Evolutionary conservation across 306 rosid genomes (phyloP).

Genomic region (Begonia masoniana): DNA sequence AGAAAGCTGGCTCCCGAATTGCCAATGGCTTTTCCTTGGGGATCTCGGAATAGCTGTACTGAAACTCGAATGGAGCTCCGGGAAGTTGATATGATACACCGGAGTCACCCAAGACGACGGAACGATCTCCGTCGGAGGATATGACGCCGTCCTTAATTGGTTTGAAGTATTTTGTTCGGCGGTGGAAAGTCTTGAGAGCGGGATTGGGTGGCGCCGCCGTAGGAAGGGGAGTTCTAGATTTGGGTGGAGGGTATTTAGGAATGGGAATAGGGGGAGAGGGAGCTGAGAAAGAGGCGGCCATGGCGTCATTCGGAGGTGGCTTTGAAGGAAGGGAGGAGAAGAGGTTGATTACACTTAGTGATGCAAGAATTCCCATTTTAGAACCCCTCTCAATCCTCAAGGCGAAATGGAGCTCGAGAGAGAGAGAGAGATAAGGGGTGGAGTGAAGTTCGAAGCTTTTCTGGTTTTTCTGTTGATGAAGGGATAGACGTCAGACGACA

Average conservation of each 20-base stretch:
- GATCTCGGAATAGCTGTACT: slow-evolving; percentile 82
- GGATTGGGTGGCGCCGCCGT: slow-evolving; percentile 28
- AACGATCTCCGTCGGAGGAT: slow-evolving; percentile 50
- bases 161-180: slow-evolving; percentile 59
- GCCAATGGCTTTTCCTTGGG: slow-evolving; percentile 82
- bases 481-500: neutral
- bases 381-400: neutral
- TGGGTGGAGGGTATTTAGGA: slow-evolving; percentile 38
- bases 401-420: neutral
- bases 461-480: neutral
- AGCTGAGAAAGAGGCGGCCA: slow-evolving; percentile 12
- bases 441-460: neutral
- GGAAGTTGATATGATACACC: slow-evolving; percentile 83
- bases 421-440: neutral
- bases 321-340: slow-evolving; percentile 72
- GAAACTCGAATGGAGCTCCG: slow-evolving; percentile 91
- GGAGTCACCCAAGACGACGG: slow-evolving; percentile 68
- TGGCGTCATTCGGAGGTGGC: slow-evolving; percentile 24
- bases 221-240: slow-evolving; percentile 15
- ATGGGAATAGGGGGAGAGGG: slow-evolving; percentile 32
- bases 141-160: slow-evolving; percentile 44
- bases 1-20: slow-evolving; percentile 81
- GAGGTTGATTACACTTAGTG: slow-evolving; percentile 47
- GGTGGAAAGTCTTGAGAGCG: slow-evolving; percentile 49
- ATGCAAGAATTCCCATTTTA: slow-evolving; percentile 46